A percentile compares a stretch with the other conserved stretches of the same genome.
Conservation (phyloP, 1,139 yeast genomes). For the Lodderomyces margitis region DNA sequence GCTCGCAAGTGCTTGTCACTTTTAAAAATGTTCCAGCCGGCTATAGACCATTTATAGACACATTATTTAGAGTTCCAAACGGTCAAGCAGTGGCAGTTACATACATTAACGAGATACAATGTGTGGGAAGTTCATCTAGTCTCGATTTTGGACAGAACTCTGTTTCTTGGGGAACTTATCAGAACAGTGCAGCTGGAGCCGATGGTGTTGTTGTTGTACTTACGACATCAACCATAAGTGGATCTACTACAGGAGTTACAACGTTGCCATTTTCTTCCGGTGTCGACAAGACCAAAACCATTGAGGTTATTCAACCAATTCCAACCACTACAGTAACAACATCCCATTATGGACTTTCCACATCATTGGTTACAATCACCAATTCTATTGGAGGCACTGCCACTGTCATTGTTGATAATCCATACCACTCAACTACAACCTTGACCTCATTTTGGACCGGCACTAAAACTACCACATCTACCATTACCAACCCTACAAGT, state of each 20-base stretch:
- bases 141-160: no score
- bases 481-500: conserved; percentile 12
- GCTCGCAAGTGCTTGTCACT: conserved; percentile 12
- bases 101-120: background rate
- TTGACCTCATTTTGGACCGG: conserved; percentile 14
- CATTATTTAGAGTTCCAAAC: background rate
- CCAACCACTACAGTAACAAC: conserved; percentile 17
- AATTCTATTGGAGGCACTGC: conserved; percentile 17
- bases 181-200: conserved; percentile 16
- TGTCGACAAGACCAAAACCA: conserved; percentile 18
- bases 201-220: conserved; percentile 22
- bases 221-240: conserved; percentile 26
- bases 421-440: conserved; percentile 15
- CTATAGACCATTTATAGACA: conserved; percentile 27
- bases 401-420: conserved; percentile 20
- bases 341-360: conserved; percentile 8
- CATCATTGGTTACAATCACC: conserved; percentile 14
- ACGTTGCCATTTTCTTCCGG: conserved; percentile 17
- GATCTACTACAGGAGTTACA: conserved; percentile 19
- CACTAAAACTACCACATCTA: conserved; percentile 7
- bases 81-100: background rate
- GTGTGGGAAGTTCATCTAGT: background rate
- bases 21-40: conserved; percentile 29
- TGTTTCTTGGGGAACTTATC: conserved; percentile 15
- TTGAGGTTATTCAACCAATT: conserved; percentile 18